Base-by-base conservation (phyloP, 2,329 filamentous ascomycete genomes). In the Chalara sp. region DNA sequence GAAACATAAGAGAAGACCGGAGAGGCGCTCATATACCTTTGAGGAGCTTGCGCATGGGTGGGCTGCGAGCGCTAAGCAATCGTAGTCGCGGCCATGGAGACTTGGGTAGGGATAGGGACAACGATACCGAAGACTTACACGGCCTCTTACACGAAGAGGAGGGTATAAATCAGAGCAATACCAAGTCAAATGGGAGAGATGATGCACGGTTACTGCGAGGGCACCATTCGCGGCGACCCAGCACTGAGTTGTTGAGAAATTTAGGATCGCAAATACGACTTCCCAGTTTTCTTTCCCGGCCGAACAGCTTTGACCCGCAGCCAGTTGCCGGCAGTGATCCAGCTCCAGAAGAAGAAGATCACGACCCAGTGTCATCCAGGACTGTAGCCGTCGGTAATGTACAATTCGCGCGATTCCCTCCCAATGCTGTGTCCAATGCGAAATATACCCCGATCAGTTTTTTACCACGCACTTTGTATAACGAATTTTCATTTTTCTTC, bases 401-500 rank as follows among this genome's bases (percentile, higher is more conserved):
- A 32, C 91, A 95, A 64, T 68, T 81, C 31, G 76, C 83, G 46
- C 83, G 86, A 58, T 97, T 92, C 67, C 92, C 93, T 7, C 82
- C 87, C 6, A 99, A 99, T 68, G 80, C 89, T 51, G 81, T 99
- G 46, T 97, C 92, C 35, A 97, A 99, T 67, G 92, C 93, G 50
- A 99, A 97, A 76, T 99, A 99, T 68, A 97, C 92, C 32, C 83
- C 91, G 1, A 86, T 91, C 74, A 96, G 87, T 48, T 99, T 99
- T 69, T 78, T 99, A 11, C 95, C 95, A 2, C 78, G 92, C 48
- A 99, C 93, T 0, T 75, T 99, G 28, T 99, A 96, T 71, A 97
- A 97, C 71, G 93, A 99, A 66, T 99, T 99, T 67, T 96, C 92
- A 53, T 99, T 97, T 74, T 99, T 99, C 72, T 96, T 99, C 77